These are phyloP conservation scores for Fraxinus dipetala DNA, from an alignment of 305 asterid species.

Conservation along the genomic window DNA sequence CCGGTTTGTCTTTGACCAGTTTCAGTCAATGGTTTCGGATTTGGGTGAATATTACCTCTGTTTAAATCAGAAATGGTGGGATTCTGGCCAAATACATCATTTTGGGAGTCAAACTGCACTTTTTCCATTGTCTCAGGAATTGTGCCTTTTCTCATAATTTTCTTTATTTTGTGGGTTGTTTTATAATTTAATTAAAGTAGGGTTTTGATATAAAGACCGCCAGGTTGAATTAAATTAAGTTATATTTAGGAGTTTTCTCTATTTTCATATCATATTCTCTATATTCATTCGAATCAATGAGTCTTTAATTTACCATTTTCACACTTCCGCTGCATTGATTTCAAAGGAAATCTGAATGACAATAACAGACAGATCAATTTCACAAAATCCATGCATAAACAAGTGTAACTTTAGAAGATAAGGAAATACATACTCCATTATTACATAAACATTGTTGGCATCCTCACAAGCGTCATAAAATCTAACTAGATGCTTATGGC, in stretches of 20 bases:
- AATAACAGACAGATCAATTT: not conserved
- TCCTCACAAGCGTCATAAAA: constrained; percentile 96
- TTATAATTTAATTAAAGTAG: not conserved
- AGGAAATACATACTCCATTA: constrained; percentile 83
- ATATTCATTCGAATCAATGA: not conserved
- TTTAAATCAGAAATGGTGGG: not conserved
- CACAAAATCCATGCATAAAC: constrained; percentile 6
- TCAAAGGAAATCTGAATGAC: not conserved
- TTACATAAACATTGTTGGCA: constrained; percentile 80
- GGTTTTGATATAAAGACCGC: not conserved
- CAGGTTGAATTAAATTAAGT: not conserved
- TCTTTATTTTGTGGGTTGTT: not conserved
- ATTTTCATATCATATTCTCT: not conserved
- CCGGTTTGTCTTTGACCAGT: not conserved
- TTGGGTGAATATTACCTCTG: not conserved
- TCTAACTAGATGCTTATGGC: constrained; percentile 82
- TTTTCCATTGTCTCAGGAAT: not conserved
- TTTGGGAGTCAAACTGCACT: not conserved
- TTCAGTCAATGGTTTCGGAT: not conserved
- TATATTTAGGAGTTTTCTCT: not conserved
- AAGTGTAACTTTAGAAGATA: constrained; percentile 21
- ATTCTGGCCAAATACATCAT: not conserved
- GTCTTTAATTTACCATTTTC: not conserved
- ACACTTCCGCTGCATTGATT: not conserved
- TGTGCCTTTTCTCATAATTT: not conserved